Evolutionary conservation across 345 rosid genomes (phyloP), one percentile per base, ranked within the genome.

Genomic region (Gossypium australe): DNA sequence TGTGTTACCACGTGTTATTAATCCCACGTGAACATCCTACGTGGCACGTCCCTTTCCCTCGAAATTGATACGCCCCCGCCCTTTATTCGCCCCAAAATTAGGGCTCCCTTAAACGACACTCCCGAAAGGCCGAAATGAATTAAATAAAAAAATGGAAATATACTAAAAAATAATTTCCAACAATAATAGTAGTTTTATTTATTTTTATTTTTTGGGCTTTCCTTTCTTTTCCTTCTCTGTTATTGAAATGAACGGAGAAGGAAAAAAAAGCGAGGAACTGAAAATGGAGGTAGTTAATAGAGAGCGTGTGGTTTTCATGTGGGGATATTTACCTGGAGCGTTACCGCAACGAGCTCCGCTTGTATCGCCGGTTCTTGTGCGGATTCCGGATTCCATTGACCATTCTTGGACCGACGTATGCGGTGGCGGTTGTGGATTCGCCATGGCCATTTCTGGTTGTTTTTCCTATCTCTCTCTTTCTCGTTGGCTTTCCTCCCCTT

Each of bases 401-500:
- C 81, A 85, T 66, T 83, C 88, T 1, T 91, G 98, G 93, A 88
- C 82, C 80, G 94, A 89, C 29, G 88, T 93, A 11, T 88, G 87
- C 29, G 86, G 94, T 29, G 94, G 97, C 9, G 97, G 98, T 58
- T 93, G 97, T 78, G 98, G 98, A 66, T 90, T 93, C 73, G 93
- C 93, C 43, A 86, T 93, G 85, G 93, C 93, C 64, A 83, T 90
- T 81, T 93, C 95, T 84, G 95, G 98, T 93, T 44, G 2, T 25
- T 12, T 34, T 34, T 34, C 41, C 1, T 34, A 34, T 34, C 41
- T 34, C 41, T 34, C 7, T 34, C 41, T 34, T 34, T 34, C 41
- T 34, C 41, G 7, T 34, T 34, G 41, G 41, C 7, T 34, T 34
- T 34, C 41, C 41, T 5, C 1, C 7, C 1, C 7, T 34, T 34